phyloP scores from a whole-genome alignment of 208 protist genomes.

The Crithidia thermophila region DNA sequence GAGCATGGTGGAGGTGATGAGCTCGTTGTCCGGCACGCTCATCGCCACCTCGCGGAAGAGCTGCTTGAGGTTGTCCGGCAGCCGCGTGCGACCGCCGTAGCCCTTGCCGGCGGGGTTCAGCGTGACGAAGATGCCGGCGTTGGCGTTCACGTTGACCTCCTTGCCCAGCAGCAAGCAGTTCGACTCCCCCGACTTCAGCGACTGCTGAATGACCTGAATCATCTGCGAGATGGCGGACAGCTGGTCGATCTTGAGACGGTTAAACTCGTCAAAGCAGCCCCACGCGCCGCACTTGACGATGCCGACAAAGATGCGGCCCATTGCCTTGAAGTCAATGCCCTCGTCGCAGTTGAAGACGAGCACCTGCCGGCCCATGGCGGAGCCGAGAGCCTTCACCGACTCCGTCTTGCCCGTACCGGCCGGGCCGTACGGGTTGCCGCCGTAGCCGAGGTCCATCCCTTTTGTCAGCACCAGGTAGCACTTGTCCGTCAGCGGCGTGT shows the following conservation, averaged over 20 bases:
- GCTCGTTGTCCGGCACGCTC: conserved; percentile 97
- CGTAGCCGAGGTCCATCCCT: conserved; percentile 96
- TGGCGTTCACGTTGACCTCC: conserved; percentile 75
- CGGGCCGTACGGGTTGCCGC: conserved; percentile 97
- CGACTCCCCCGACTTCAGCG: conserved; percentile 82
- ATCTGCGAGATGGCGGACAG: conserved; percentile 96
- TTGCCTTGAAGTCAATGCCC: conserved; percentile 94
- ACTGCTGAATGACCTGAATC: conserved; percentile 92
- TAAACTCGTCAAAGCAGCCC: conserved; percentile 96
- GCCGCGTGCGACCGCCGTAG: conserved; percentile 97
- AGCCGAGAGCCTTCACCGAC: conserved; percentile 95
- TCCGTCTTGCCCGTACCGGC: conserved; percentile 98
- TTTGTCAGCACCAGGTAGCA: conserved; percentile 98
- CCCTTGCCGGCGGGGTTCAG: conserved; percentile 96
- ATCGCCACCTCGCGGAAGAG: conserved; percentile 98
- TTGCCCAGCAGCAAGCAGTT: conserved; percentile 85
- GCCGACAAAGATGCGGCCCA: conserved; percentile 95
- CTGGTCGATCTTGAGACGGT: conserved; percentile 95
- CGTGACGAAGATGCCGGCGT: conserved; percentile 97
- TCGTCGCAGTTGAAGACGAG: conserved; percentile 97
- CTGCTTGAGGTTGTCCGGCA: conserved; percentile 98
- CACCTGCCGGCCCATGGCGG: conserved; percentile 93
- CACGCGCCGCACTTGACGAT: conserved; percentile 95
- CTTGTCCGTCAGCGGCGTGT: conserved; percentile 95
- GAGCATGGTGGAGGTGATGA: conserved; percentile 96